Conservation (phyloP, 1,284 basidiomycete species). For the Pseudozyma pruni region DNA sequence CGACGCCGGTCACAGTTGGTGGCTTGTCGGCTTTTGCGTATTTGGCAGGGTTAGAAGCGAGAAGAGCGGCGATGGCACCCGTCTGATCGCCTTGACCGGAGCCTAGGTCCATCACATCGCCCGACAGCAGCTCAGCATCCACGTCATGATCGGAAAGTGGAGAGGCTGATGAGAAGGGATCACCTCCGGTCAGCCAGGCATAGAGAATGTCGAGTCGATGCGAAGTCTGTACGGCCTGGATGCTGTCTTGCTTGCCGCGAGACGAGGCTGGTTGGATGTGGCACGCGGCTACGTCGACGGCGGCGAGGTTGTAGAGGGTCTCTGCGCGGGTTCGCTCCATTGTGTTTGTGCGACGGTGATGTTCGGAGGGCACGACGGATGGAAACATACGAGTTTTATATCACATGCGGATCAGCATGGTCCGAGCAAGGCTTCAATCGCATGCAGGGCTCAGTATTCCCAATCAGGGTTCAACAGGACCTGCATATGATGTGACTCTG, state of each 20-base stretch:
- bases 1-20: conserved; percentile 12
- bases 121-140: conserved; percentile 5
- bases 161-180: conserved; percentile 2
- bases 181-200: conserved; percentile 19
- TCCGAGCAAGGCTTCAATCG: too few relatives aligned
- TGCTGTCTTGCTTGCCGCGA: conserved; percentile 5
- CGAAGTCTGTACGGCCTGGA: conserved; percentile 23
- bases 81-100: conserved; percentile 33
- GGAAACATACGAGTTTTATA: too few relatives aligned
- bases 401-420: too few relatives aligned
- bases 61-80: conserved; percentile 11
- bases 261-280: conserved; percentile 13
- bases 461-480: too few relatives aligned
- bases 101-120: conserved; percentile 25
- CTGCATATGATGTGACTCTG: too few relatives aligned
- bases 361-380: too few relatives aligned
- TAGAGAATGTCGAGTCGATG: conserved; percentile 30
- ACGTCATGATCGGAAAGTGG: not conserved
- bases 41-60: not conserved
- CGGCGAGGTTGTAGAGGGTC: conserved; percentile 10
- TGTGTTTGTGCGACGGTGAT: not conserved
- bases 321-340: conserved; percentile 20
- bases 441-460: too few relatives aligned
- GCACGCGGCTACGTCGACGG: conserved; percentile 14
- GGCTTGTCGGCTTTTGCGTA: not conserved